A percentile compares a stretch with the other conserved stretches of the same genome.
Evolutionary conservation across 805 yeast genomes (phyloP).

Genomic region (baker's yeast (Saccharomyces cerevisiae)): DNA sequence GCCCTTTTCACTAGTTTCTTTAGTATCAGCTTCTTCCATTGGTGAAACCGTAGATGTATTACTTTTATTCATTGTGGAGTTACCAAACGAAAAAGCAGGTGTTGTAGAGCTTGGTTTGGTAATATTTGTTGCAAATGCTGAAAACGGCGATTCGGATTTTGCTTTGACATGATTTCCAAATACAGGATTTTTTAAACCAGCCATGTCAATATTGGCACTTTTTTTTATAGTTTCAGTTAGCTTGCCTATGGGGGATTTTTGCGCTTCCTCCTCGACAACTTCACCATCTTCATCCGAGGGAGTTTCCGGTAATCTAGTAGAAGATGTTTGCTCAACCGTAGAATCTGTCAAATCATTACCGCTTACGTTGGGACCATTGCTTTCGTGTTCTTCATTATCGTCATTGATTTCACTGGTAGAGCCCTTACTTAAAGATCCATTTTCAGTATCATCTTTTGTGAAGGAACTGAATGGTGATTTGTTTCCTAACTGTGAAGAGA

Average conservation of each 20-base stretch:
- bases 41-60: neutral
- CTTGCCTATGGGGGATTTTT: conserved; percentile 13
- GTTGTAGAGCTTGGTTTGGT: conserved; percentile 8
- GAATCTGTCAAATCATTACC: conserved; percentile 12
- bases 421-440: conserved; percentile 1
- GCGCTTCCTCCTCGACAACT: neutral
- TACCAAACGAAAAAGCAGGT: neutral
- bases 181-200: conserved; percentile 4
- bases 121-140: conserved; percentile 18
- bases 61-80: neutral
- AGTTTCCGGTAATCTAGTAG: neutral
- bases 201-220: conserved; percentile 17
- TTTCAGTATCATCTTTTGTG: neutral
- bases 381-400: neutral
- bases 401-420: conserved; percentile 2
- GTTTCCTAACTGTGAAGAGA: neutral
- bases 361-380: neutral
- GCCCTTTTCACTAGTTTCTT: neutral
- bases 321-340: conserved; percentile 20
- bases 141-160: conserved; percentile 19
- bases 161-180: neutral
- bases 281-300: neutral
- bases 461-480: neutral
- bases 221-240: conserved; percentile 24
- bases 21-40: neutral